These are phyloP conservation scores for Rhizopus microsporus DNA, from an alignment of 371 early-diverging fungal genomes.

Conservation along the genomic window DNA sequence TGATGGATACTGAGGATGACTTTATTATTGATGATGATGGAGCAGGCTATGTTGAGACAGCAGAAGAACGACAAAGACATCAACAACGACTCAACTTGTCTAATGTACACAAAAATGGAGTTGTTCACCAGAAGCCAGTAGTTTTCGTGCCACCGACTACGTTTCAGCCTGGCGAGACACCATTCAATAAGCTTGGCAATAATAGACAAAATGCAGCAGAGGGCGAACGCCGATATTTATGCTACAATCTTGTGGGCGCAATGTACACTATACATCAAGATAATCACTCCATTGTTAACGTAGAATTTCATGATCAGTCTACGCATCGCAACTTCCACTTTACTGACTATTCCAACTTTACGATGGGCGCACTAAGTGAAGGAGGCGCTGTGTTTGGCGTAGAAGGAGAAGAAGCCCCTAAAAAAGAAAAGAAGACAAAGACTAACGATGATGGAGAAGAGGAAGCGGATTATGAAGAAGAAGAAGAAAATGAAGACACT, in stretches of 20 bases:
- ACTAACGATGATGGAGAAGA: slow-evolving; percentile 27
- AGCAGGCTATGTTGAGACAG: slow-evolving; percentile 59
- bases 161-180: slow-evolving; percentile 65
- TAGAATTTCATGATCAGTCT: slow-evolving; percentile 87
- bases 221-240: slow-evolving; percentile 70
- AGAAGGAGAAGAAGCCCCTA: slow-evolving; percentile 34
- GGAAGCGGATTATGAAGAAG: slow-evolving; percentile 21
- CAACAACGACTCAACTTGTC: not conserved
- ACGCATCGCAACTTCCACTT: slow-evolving; percentile 78
- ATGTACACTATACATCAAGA: slow-evolving; percentile 75
- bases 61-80: slow-evolving; percentile 2
- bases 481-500: slow-evolving; percentile 23
- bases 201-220: slow-evolving; percentile 34
- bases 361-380: slow-evolving; percentile 71
- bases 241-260: slow-evolving; percentile 80
- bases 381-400: slow-evolving; percentile 81
- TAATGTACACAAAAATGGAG: not conserved
- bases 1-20: slow-evolving; percentile 51
- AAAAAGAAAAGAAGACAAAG: slow-evolving; percentile 4
- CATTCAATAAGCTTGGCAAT: slow-evolving; percentile 28
- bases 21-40: slow-evolving; percentile 91
- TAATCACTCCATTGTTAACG: slow-evolving; percentile 72
- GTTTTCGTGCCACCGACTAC: slow-evolving; percentile 32
- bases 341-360: slow-evolving; percentile 71
- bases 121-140: not conserved